These are phyloP conservation scores for Dipodascus albidus DNA, from an alignment of 805 yeast genomes.

Conservation along the genomic window DNA sequence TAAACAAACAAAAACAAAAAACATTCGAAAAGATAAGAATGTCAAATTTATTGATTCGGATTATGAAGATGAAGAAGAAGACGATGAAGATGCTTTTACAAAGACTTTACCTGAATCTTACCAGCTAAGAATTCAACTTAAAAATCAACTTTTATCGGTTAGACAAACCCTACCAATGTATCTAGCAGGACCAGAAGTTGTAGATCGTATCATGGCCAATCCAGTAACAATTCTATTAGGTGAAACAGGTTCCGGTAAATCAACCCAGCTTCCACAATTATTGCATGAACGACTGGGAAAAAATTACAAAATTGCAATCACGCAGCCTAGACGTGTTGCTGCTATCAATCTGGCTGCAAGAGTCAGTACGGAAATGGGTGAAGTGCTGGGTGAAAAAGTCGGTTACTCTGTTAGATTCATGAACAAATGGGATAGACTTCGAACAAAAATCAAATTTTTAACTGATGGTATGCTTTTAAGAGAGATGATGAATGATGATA, in stretches of 20 bases:
- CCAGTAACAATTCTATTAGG: slow-evolving; percentile 79
- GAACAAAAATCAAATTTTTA: slow-evolving; percentile 68
- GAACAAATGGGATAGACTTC: slow-evolving; percentile 40
- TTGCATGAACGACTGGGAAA: slow-evolving; percentile 38
- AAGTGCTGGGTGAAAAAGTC: slow-evolving; percentile 63
- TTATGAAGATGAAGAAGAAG: slow-evolving; percentile 14
- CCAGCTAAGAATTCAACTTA: slow-evolving; percentile 18
- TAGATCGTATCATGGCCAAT: slow-evolving; percentile 40
- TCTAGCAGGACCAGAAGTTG: slow-evolving; percentile 52
- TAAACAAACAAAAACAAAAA: slow-evolving; percentile 1
- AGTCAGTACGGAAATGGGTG: slow-evolving; percentile 82
- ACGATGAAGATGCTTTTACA: not conserved
- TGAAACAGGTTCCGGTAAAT: slow-evolving; percentile 97
- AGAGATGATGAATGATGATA: slow-evolving; percentile 70
- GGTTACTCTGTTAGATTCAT: slow-evolving; percentile 93
- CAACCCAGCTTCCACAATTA: slow-evolving; percentile 93
- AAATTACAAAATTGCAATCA: slow-evolving; percentile 63
- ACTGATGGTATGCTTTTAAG: slow-evolving; percentile 97
- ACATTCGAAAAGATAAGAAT: not conserved
- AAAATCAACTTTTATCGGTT: slow-evolving; percentile 35
- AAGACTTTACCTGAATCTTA: not conserved
- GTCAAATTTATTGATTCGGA: slow-evolving; percentile 6
- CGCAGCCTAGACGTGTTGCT: slow-evolving; percentile 97
- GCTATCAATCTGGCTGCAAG: slow-evolving; percentile 89
- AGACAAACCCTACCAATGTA: slow-evolving; percentile 65